These are phyloP conservation scores for Solanum medicagineum DNA, from an alignment of 257 asterid genomes.

Conservation along the genomic window DNA sequence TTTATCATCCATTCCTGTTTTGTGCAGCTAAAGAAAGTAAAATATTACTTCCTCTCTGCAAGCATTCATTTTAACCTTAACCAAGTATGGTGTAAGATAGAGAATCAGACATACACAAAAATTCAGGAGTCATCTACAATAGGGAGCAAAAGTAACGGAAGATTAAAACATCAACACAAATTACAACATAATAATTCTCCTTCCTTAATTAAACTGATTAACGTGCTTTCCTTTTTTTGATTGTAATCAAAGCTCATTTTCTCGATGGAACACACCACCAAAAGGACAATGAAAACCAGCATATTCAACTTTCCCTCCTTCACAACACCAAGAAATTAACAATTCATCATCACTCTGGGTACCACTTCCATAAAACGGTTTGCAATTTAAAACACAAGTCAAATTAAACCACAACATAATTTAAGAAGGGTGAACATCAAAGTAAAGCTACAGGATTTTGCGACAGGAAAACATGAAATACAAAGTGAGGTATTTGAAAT, in stretches of 20 bases:
- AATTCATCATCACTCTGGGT: background rate
- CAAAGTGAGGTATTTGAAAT: background rate
- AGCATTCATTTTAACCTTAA: background rate
- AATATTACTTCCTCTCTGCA: background rate
- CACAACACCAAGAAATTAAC: background rate
- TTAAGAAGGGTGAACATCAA: background rate
- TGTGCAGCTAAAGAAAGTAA: background rate
- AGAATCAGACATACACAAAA: background rate
- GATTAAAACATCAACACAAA: background rate
- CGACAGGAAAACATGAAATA: background rate
- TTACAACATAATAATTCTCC: background rate
- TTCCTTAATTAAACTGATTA: background rate
- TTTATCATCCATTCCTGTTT: background rate
- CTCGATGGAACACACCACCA: background rate
- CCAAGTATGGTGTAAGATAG: background rate
- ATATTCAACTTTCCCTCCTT: background rate
- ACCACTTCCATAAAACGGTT: background rate
- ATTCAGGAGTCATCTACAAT: background rate
- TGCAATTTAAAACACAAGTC: background rate
- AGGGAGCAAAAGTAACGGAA: background rate
- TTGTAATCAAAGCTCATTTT: background rate
- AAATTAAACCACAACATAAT: background rate
- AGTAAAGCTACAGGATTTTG: background rate
- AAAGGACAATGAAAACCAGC: background rate
- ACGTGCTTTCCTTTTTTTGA: background rate